A percentile compares a stretch with the other conserved stretches of the same genome.
Conservation (phyloP, 768 basidiomycete species). For the Phanerochaete carnosa region DNA sequence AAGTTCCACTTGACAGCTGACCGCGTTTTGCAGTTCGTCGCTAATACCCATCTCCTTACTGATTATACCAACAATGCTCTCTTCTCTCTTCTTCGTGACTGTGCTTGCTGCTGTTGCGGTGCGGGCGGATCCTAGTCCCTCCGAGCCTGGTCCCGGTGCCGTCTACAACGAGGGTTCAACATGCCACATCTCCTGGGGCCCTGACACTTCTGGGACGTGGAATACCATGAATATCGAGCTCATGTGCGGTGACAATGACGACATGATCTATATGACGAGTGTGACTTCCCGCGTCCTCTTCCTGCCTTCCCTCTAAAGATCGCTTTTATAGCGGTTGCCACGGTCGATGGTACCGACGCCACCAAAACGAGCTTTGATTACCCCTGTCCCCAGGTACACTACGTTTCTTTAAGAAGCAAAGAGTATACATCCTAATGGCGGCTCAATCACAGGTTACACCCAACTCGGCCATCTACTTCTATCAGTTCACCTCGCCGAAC, state of each 20-base stretch:
- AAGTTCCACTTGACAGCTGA: background rate
- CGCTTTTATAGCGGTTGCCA: conserved; percentile 50
- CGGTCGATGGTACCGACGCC: conserved; percentile 58
- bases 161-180: conserved; percentile 52
- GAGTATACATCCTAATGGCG: background rate
- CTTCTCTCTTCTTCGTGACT: conserved; percentile 18
- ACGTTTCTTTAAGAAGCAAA: background rate
- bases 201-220: conserved; percentile 61
- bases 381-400: conserved; percentile 62
- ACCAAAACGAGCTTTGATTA: conserved; percentile 45
- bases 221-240: conserved; percentile 70
- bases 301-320: background rate
- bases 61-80: conserved; percentile 18
- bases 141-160: conserved; percentile 54
- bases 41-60: background rate
- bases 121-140: conserved; percentile 59
- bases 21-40: background rate
- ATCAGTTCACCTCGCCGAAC: conserved; percentile 59
- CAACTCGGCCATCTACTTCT: conserved; percentile 74
- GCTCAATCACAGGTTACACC: conserved; percentile 47
- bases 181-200: conserved; percentile 59
- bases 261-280: conserved; percentile 71
- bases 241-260: conserved; percentile 73
- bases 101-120: conserved; percentile 33
- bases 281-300: conserved; percentile 21